A percentile compares a stretch with the other conserved stretches of the same genome.
phyloP scores from a whole-genome alignment of 2,329 filamentous ascomycete genomes.

The Trichoderma sp. region DNA sequence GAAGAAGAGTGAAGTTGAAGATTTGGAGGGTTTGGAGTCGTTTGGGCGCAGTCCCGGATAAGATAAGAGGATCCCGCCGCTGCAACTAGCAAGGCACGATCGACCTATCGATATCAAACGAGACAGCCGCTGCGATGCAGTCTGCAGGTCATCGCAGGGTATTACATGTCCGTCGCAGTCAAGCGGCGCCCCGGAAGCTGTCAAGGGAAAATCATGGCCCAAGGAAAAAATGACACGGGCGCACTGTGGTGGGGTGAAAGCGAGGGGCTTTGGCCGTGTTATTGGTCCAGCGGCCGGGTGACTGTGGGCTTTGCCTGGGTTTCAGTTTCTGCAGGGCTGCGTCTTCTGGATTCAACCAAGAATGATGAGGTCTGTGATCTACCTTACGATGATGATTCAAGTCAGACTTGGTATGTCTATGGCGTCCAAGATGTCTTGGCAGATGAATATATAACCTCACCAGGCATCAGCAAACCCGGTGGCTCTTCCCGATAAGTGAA shows the following conservation, averaged over 20 bases:
- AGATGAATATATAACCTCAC: no score
- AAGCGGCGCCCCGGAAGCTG: neutral
- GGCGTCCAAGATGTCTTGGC: no score
- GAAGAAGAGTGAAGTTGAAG: neutral
- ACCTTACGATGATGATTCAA: constrained; percentile 22
- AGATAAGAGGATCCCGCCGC: neutral
- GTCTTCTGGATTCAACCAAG: neutral
- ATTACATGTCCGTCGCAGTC: neutral
- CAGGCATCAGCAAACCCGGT: no score
- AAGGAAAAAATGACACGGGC: neutral
- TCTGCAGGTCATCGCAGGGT: constrained; percentile 23
- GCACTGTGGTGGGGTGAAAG: constrained; percentile 7
- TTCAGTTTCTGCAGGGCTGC: constrained; percentile 1
- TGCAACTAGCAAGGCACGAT: neutral
- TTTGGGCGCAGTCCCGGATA: neutral
- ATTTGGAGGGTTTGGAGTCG: neutral
- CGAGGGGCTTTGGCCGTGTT: neutral
- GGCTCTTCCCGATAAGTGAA: no score
- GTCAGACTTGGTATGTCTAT: no score
- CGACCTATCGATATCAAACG: no score
- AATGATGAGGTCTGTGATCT: neutral
- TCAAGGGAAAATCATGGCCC: neutral
- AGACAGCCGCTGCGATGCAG: constrained; percentile 18
- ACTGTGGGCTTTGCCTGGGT: neutral
- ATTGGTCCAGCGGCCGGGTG: neutral